Conservation (phyloP, 2,329 filamentous ascomycete species). For the Cercospora zeina region DNA sequence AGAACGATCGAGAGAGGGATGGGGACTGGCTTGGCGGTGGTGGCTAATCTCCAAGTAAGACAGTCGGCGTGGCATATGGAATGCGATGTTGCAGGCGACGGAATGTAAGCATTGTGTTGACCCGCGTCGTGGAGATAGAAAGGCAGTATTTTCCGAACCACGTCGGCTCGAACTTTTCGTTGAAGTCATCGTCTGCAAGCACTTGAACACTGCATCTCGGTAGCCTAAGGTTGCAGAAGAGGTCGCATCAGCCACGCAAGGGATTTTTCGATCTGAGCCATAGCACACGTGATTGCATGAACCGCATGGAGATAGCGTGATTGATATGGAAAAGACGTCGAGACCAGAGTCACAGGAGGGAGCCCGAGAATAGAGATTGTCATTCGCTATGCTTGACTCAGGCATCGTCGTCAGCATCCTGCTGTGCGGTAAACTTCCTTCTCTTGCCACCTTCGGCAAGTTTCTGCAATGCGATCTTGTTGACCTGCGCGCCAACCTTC, state of each 20-base stretch:
- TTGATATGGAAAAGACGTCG: background rate
- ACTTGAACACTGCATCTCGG: constrained; percentile 25
- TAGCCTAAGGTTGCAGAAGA: constrained; percentile 28
- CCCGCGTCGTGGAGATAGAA: constrained; percentile 20
- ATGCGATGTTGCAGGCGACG: constrained; percentile 30
- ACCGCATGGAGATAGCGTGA: background rate
- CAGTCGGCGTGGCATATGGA: constrained; percentile 30
- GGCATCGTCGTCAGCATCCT: constrained; percentile 23
- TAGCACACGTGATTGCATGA: constrained; percentile 10
- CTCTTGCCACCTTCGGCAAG: constrained; percentile 80
- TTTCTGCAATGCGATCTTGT: constrained; percentile 86
- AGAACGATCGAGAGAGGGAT: constrained; percentile 33
- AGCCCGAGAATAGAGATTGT: background rate
- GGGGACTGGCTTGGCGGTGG: constrained; percentile 29
- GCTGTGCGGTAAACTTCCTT: constrained; percentile 67
- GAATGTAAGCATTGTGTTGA: constrained; percentile 36
- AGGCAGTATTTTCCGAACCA: constrained; percentile 17
- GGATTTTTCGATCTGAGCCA: constrained; percentile 9
- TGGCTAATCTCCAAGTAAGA: constrained; percentile 35
- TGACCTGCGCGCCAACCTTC: constrained; percentile 87
- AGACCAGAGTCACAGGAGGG: too few species aligned
- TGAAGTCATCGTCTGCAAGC: constrained; percentile 20
- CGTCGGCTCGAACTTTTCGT: constrained; percentile 20
- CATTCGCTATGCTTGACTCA: background rate
- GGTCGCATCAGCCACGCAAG: constrained; percentile 32